Evolutionary conservation across 1,284 basidiomycete genomes (phyloP), one percentile per base, ranked within the genome.

Genomic region (Ustilago xerochloae): DNA sequence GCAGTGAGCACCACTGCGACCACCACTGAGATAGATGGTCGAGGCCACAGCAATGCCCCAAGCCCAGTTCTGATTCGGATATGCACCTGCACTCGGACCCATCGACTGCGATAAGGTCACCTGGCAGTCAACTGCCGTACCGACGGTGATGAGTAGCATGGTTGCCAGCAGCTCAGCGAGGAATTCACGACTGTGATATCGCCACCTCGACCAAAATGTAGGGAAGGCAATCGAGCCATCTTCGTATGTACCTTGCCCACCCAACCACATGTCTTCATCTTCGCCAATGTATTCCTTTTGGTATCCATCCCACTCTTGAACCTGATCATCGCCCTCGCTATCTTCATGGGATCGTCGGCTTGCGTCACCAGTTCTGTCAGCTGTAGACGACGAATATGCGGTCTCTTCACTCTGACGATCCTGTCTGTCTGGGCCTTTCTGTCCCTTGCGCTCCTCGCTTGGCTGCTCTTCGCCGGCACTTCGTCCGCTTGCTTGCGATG

Each of bases 111-210:
- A 77, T 1, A 81, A 61, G 13, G 69, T 60, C 45, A 78, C 78
- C 43, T 80, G 74, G 41, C 78, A 80, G 55, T 80, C 78, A 7
- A 81, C 80, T 13, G 77, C 70, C 0, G 74, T 73, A 26, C 80
- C 80, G 5, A 81, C 77, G 15, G 77, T 56, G 43, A 81, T 50
- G 36, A 80, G 73, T 18, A 70, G 59, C 38, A 71, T 66, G 4
- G 70, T 60, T 3, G 66, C 66, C 2, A 69, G 60, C 12, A 55
- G 28, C 32, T 69, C 60, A 4, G 66, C 66, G 5, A 69, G 38
- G 13, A 69, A 69, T 39, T 69, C 66, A 15, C 60, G 66, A 24
- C 50, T 46, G 38, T 59, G 60, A 18, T 63, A 69, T 15, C 66
- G 43, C 59, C 59, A 63, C 16, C 55, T 43, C 9, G 60, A 58